Conservation (phyloP, 768 basidiomycete genomes). For the Phlebiopsis flavidoalba region DNA sequence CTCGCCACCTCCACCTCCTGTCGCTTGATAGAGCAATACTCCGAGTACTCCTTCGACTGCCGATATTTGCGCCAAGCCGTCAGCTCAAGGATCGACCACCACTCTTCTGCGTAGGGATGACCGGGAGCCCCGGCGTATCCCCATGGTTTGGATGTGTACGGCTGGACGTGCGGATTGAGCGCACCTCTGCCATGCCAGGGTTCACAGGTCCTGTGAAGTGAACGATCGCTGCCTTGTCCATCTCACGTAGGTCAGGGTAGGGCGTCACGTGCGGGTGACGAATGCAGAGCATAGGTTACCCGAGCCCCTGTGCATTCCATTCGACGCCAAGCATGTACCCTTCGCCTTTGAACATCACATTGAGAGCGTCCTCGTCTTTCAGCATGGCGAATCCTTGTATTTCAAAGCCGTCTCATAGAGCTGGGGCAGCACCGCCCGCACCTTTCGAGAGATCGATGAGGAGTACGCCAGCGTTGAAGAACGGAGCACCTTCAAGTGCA, state of each 20-base stretch:
- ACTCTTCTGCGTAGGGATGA: conserved; percentile 42
- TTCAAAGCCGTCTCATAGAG: conserved; percentile 23
- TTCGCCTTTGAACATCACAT: conserved; percentile 36
- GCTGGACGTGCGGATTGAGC: conserved; percentile 50
- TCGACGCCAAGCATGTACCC: conserved; percentile 37
- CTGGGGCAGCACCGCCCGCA: conserved; percentile 23
- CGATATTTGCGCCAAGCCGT: conserved; percentile 39
- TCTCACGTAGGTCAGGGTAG: conserved; percentile 36
- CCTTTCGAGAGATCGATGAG: conserved; percentile 41
- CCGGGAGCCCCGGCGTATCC: conserved; percentile 48
- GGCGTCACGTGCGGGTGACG: conserved; percentile 19
- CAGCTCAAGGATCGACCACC: conserved; percentile 39
- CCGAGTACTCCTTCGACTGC: conserved; percentile 20
- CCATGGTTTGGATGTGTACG: conserved; percentile 53
- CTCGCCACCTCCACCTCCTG: conserved; percentile 9
- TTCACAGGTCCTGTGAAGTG: conserved; percentile 57
- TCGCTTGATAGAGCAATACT: conserved; percentile 14
- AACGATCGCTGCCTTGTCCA: conserved; percentile 41
- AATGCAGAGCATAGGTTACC: conserved; percentile 11
- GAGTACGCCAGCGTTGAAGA: conserved; percentile 56
- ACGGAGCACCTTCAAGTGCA: conserved; percentile 26
- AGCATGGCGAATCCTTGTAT: conserved; percentile 28
- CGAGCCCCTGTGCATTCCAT: conserved; percentile 57
- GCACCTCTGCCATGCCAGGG: conserved; percentile 37
- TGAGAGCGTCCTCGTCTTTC: conserved; percentile 49